phyloP scores from a whole-genome alignment of 345 rosid genomes.

The Triadica sebifera region DNA sequence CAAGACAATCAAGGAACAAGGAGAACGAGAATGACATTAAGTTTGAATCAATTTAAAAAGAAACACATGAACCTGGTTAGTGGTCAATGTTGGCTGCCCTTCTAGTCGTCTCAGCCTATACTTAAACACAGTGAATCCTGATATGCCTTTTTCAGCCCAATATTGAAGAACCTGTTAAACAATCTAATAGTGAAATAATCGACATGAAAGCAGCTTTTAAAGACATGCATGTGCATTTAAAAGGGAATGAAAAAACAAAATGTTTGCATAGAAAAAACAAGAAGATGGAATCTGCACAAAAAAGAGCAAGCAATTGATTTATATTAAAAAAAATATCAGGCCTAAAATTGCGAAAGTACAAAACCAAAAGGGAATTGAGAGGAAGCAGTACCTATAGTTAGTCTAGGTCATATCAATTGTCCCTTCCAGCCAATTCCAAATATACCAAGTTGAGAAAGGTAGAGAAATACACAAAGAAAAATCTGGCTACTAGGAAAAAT shows the following conservation, averaged over 20 bases:
- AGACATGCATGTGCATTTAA: background rate
- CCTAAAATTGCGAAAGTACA: background rate
- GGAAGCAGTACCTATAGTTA: background rate
- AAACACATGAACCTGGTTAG: slow-evolving; percentile 61
- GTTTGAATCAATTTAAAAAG: background rate
- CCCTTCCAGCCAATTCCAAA: background rate
- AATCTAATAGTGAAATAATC: background rate
- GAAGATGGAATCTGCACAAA: background rate
- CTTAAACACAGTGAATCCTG: slow-evolving; percentile 87
- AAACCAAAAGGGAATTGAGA: background rate
- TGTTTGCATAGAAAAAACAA: background rate
- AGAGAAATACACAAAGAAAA: background rate
- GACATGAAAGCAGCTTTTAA: too few species aligned
- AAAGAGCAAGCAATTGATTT: background rate
- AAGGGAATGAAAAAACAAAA: background rate
- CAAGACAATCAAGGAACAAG: background rate
- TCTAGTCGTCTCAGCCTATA: slow-evolving; percentile 58
- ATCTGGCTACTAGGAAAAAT: background rate
- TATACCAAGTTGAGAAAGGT: background rate
- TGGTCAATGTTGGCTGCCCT: slow-evolving; percentile 84
- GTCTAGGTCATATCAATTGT: background rate
- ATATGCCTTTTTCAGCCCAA: slow-evolving; percentile 89
- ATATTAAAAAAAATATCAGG: background rate
- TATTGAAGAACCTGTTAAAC: slow-evolving; percentile 56
- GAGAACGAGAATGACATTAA: background rate